phyloP scores from a whole-genome alignment of 805 yeast species.

The Ogataea polymorpha region DNA sequence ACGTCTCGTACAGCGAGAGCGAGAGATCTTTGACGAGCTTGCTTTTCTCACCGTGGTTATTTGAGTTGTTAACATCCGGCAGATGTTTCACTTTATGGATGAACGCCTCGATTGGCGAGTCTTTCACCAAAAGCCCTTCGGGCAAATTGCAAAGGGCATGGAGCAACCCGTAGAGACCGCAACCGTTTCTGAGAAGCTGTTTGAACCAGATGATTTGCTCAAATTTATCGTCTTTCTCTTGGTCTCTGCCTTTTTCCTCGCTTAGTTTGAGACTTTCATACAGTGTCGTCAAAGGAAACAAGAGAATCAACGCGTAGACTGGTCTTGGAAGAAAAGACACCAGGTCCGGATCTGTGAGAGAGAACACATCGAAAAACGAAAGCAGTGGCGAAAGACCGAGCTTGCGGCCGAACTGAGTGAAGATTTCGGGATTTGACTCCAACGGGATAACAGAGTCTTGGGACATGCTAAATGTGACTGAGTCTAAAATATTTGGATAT shows the following conservation, averaged over 20 bases:
- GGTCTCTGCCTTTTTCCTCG: slow-evolving; percentile 22
- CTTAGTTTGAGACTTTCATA: slow-evolving; percentile 51
- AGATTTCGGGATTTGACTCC: slow-evolving; percentile 87
- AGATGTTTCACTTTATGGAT: slow-evolving; percentile 6
- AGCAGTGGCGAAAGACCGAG: slow-evolving; percentile 64
- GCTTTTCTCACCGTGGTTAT: slow-evolving; percentile 23
- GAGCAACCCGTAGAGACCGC: slow-evolving; percentile 87
- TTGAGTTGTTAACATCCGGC: slow-evolving; percentile 18
- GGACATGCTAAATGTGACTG: slow-evolving; percentile 1
- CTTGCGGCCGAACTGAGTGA: slow-evolving; percentile 61
- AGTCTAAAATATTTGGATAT: neutral
- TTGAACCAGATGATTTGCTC: slow-evolving; percentile 65
- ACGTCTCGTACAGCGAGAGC: slow-evolving; percentile 37
- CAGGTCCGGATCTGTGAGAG: slow-evolving; percentile 80
- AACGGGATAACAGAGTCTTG: slow-evolving; percentile 65
- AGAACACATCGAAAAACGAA: slow-evolving; percentile 76
- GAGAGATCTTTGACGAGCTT: slow-evolving; percentile 29
- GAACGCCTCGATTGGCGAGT: slow-evolving; percentile 30
- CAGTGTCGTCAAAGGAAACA: slow-evolving; percentile 71
- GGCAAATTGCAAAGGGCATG: slow-evolving; percentile 55
- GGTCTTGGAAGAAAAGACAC: slow-evolving; percentile 82
- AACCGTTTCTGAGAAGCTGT: slow-evolving; percentile 83
- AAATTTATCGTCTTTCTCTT: slow-evolving; percentile 28
- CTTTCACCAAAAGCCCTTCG: slow-evolving; percentile 39
- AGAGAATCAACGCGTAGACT: slow-evolving; percentile 64